Evolutionary conservation across 108 stramenopile genomes (phyloP), one percentile per base, ranked within the genome.

Genomic region (Nitzschia sp.): DNA sequence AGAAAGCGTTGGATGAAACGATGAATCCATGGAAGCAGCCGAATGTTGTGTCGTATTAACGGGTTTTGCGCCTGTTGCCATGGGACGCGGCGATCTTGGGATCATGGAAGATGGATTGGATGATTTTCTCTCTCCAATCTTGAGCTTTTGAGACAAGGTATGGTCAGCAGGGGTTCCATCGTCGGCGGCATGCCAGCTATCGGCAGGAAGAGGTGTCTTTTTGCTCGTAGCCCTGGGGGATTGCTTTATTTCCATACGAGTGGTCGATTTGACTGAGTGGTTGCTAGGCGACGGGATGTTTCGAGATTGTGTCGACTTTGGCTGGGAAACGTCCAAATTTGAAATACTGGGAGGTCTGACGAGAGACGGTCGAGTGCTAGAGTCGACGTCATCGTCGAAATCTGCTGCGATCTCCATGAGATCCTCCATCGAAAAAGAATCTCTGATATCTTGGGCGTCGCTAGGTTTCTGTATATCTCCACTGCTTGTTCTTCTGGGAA

Each of bases 1-100:
- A 0, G 61, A 62, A 10, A 62, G 43, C 0, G 61, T 62, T n/a
- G 61, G 61, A 44, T 62, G 19, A 42, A 62, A 62, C 21, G 61
- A 46, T 7, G 61, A 43, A 9, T 15, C 43, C 24, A 20, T 42
- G 24, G 41, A 44, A 2, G 3, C 17, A 17, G 3, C 17, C 5
- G 46, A 17, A 6, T 15, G 14, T 5, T 48, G 2, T 5, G 46
- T 17, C 17, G 14, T 2, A 15, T 17, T 17, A 5, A 48, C 46
- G 3, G 46, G 46, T 2, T 12, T 12, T 12, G 24, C 53, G 1
- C 53, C 53, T 5, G 53, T 20, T 20, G 22, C 15, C 53, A 54
- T 54, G 22, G 57, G 57, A 2, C 57, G 11, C 5, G 46, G 46
- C 17, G 46, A 48, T 48, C 46, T 48, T 48, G 46, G 46, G 6